A percentile compares a stretch with the other conserved stretches of the same genome.
phyloP scores from a whole-genome alignment of 225 moss, liverwort and hornwort species.

The Pseudisothecium myosuroides region DNA sequence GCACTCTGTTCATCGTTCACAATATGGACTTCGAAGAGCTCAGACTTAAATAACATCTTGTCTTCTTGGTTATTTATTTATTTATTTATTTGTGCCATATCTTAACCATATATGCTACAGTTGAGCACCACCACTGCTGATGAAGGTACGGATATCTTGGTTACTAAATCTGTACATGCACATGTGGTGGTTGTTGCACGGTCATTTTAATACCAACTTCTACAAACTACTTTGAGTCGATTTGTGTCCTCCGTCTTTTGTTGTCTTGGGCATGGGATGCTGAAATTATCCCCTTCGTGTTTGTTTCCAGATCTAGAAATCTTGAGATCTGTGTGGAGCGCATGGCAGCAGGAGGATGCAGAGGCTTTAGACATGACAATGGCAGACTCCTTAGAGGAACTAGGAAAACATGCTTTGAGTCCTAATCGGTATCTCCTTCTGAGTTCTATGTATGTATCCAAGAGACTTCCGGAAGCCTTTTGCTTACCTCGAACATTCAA shows the following conservation, averaged over 20 bases:
- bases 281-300: constrained; percentile 2
- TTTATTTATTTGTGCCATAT: background rate
- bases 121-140: constrained; percentile 18
- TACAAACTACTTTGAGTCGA: background rate
- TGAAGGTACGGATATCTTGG: constrained; percentile 29
- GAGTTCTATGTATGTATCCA: constrained; percentile 82
- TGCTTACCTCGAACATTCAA: constrained; percentile 77
- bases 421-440: constrained; percentile 83
- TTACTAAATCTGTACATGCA: background rate
- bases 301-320: constrained; percentile 69
- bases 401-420: constrained; percentile 67
- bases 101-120: constrained; percentile 29
- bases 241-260: background rate
- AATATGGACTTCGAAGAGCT: background rate
- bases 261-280: background rate
- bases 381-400: constrained; percentile 67
- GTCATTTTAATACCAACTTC: background rate
- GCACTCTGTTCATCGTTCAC: background rate
- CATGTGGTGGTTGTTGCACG: background rate
- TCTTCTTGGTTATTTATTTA: background rate
- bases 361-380: constrained; percentile 66
- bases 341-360: constrained; percentile 73
- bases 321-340: constrained; percentile 71
- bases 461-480: constrained; percentile 87
- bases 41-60: background rate